phyloP scores from a whole-genome alignment of 257 asterid species.

The Leptodermis oblonga region DNA sequence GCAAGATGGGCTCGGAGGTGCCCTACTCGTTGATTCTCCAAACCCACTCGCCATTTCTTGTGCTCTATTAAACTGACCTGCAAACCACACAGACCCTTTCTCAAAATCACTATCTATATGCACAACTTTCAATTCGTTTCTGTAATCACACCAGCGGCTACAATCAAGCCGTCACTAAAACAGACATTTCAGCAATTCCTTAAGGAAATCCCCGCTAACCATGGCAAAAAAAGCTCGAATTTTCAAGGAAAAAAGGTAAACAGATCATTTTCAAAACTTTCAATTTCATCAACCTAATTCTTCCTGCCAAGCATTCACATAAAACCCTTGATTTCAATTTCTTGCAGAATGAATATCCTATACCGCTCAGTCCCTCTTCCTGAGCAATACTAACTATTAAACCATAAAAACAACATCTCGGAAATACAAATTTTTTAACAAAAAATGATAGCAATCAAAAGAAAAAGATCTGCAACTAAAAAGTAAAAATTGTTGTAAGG shows the following conservation, averaged over 20 bases:
- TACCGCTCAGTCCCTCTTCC: neutral
- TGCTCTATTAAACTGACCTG: conserved; percentile 13
- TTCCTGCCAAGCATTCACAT: neutral
- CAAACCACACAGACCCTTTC: neutral
- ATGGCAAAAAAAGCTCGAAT: neutral
- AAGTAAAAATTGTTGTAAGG: too few species aligned
- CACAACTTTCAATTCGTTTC: neutral
- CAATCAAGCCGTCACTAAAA: neutral
- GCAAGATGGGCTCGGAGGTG: conserved; percentile 42
- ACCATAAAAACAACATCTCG: neutral
- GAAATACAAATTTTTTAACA: neutral
- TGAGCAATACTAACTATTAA: neutral
- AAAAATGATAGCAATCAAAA: neutral
- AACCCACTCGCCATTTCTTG: conserved; percentile 46
- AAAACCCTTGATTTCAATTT: neutral
- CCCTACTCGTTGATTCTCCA: conserved; percentile 50
- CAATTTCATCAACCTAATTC: neutral
- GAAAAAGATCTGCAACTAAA: neutral
- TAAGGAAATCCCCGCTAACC: neutral
- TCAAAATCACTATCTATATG: neutral
- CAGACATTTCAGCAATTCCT: neutral
- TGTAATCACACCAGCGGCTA: neutral
- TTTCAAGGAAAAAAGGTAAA: neutral
- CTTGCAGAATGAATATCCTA: neutral
- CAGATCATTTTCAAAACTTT: neutral